Conservation (phyloP, 1,284 basidiomycete genomes). For the Cronartium ribicola region DNA sequence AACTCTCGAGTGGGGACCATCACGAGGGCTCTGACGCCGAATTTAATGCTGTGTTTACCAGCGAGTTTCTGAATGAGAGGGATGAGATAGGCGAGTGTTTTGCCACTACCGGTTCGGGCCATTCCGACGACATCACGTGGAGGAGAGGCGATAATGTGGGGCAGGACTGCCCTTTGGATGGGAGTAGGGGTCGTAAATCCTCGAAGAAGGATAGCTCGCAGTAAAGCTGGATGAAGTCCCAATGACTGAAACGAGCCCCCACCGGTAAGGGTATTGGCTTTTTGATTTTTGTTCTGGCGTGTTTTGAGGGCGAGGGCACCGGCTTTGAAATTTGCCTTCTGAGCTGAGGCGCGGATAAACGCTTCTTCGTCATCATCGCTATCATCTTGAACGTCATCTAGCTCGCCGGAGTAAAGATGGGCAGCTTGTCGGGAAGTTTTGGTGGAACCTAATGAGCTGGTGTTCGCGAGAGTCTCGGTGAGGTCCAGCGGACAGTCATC, state of each 20-base stretch:
- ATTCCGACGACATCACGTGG: constrained; percentile 94
- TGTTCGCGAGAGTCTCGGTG: not conserved
- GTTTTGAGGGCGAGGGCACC: constrained; percentile 17
- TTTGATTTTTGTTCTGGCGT: constrained; percentile 34
- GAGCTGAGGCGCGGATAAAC: constrained; percentile 21
- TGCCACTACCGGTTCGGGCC: constrained; percentile 97
- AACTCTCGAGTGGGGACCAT: constrained; percentile 89
- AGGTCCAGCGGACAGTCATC: not conserved
- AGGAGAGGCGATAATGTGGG: constrained; percentile 74
- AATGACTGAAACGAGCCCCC: constrained; percentile 50
- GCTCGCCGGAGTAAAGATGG: not conserved
- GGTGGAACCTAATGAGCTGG: not conserved
- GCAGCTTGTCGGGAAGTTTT: not conserved
- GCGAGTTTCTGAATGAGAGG: constrained; percentile 83
- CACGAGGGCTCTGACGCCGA: constrained; percentile 82
- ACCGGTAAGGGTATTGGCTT: constrained; percentile 43
- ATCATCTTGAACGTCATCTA: not conserved
- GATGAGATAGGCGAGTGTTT: constrained; percentile 93
- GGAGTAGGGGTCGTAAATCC: constrained; percentile 94
- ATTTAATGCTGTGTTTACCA: constrained; percentile 70
- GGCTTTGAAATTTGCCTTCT: constrained; percentile 33
- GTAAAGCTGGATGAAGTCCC: constrained; percentile 77
- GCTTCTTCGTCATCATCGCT: constrained; percentile 23
- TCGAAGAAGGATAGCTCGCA: constrained; percentile 81
- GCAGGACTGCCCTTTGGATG: constrained; percentile 87